Evolutionary conservation across 164 flowering plant genomes (phyloP), one percentile per base, ranked within the genome.

Genomic region (Magnolia sinica): DNA sequence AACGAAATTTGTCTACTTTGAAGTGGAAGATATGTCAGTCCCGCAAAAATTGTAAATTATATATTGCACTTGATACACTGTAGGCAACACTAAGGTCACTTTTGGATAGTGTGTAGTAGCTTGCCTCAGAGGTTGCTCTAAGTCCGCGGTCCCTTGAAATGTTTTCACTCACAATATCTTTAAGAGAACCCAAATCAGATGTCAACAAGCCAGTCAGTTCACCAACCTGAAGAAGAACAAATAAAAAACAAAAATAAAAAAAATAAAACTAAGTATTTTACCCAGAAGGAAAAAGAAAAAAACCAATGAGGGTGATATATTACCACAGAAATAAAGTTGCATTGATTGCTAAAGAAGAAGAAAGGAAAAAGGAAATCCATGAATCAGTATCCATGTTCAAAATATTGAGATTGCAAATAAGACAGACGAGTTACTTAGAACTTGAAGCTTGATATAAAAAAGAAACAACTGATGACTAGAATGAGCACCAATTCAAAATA

Each of bases 91-190:
- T 86, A 79, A 93, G 89, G 89, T 89, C 89, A 87, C 90, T 75
- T 87, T 78, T 86, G 75, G 74, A 75, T 81, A 87, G 85, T 81
- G 83, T 80, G 88, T 86, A 90, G 85, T 88, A 87, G 89, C 98
- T 96, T 96, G 95, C 99, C 99, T 96, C 98, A 73, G 99, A 89
- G 80, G 92, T 86, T 80, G 99, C 98, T 81, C 99, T 86, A 81
- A 96, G 90, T 76, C 99, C 99, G 73, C 99, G 98, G 81, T 96
- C 99, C 82, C 99, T 87, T 75, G 98, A 92, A 68, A 92, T 82
- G 73, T 96, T 96, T 77, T 96, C 99, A 77, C 95, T 90, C 73
- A 93, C 96, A 75, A 90, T 77, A 85, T 80, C 83, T 80, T 96
- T 93, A 50, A 96, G 82, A 71, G 97, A 87, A 70, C 96, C 97